These are phyloP conservation scores for Royoungia palumana DNA, from an alignment of 768 basidiomycete species.

Conservation along the genomic window DNA sequence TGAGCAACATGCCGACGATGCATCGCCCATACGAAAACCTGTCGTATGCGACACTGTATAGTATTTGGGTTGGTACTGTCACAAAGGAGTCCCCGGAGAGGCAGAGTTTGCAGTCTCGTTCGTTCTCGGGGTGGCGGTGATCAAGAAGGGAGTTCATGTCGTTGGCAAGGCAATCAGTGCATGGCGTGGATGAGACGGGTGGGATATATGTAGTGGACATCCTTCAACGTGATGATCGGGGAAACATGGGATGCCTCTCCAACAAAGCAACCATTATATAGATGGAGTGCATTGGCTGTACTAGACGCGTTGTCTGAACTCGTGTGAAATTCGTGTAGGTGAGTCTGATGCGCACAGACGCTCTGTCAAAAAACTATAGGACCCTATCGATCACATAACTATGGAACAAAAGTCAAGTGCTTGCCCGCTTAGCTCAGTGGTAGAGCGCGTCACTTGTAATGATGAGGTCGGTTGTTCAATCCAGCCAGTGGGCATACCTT, in stretches of 20 bases:
- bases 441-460: constrained; percentile 46
- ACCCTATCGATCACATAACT: not conserved
- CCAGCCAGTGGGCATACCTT: constrained; percentile 38
- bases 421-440: constrained; percentile 43
- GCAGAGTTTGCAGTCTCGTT: constrained; percentile 42
- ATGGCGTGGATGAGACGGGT: constrained; percentile 38
- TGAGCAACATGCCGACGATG: constrained; percentile 46
- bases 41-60: constrained; percentile 50
- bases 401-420: accelerated
- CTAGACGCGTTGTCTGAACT: constrained; percentile 50
- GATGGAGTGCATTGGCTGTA: constrained; percentile 46
- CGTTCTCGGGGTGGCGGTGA: constrained; percentile 45
- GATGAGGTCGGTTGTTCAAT: constrained; percentile 47
- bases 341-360: not conserved
- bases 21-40: constrained; percentile 49
- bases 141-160: constrained; percentile 47
- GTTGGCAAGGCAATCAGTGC: constrained; percentile 38
- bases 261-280: constrained; percentile 52
- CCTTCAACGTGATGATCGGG: constrained; percentile 35
- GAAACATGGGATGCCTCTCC: constrained; percentile 40
- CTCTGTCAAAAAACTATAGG: too few species aligned
- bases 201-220: constrained; percentile 46
- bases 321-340: constrained; percentile 28
- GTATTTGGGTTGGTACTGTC: constrained; percentile 51
- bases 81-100: constrained; percentile 54